phyloP scores from a whole-genome alignment of 2,329 filamentous ascomycete genomes.

The Cadophora gregata region DNA sequence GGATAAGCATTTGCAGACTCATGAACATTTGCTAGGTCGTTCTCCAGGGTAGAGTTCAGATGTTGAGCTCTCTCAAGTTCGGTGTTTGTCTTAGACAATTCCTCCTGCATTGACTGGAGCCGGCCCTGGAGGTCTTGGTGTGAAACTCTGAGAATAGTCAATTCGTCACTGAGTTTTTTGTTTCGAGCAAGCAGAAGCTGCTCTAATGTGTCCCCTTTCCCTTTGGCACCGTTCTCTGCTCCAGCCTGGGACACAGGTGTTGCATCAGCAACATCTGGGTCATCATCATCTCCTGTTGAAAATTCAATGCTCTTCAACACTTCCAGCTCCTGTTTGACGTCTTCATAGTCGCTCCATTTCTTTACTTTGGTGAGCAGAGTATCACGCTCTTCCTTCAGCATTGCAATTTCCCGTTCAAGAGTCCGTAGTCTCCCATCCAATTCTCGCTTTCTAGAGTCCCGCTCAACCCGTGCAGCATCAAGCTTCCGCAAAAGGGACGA shows the following conservation, averaged over 20 bases:
- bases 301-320: slow-evolving; percentile 98
- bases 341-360: slow-evolving; percentile 93
- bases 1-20: slow-evolving; percentile 86
- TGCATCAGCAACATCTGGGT: slow-evolving; percentile 52
- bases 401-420: slow-evolving; percentile 78
- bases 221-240: slow-evolving; percentile 59
- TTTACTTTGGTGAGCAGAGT: slow-evolving; percentile 79
- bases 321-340: slow-evolving; percentile 93
- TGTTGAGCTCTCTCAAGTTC: slow-evolving; percentile 86
- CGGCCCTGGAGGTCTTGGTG: slow-evolving; percentile 88
- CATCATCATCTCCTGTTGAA: slow-evolving; percentile 85
- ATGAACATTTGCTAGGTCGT: slow-evolving; percentile 87
- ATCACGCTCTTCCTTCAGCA: slow-evolving; percentile 82
- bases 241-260: slow-evolving; percentile 33
- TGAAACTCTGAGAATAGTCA: slow-evolving; percentile 90
- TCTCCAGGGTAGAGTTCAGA: slow-evolving; percentile 88
- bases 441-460: slow-evolving; percentile 78
- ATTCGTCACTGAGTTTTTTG: slow-evolving; percentile 94
- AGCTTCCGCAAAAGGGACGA: slow-evolving; percentile 88
- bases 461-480: slow-evolving; percentile 82
- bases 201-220: slow-evolving; percentile 82
- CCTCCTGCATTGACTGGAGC: slow-evolving; percentile 80
- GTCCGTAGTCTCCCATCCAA: slow-evolving; percentile 77
- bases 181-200: slow-evolving; percentile 90
- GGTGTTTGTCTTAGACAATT: slow-evolving; percentile 80